These are phyloP conservation scores for Blastobotrys buckinghamii DNA, from an alignment of 1,139 yeast genomes.

Conservation along the genomic window DNA sequence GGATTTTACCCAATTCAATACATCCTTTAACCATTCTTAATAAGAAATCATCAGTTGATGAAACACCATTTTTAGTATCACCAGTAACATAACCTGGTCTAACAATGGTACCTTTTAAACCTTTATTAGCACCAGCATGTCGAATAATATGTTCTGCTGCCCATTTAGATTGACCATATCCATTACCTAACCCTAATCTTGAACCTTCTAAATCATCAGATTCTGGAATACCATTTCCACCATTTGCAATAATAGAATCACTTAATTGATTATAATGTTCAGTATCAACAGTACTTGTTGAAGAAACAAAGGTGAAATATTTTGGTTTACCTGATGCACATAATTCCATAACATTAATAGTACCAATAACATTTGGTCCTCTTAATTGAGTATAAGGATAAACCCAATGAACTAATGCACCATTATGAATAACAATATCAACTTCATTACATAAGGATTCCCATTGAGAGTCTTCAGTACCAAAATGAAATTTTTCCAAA, in stretches of 20 bases:
- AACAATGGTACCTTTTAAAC: slow-evolving; percentile 80
- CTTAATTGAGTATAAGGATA: slow-evolving; percentile 87
- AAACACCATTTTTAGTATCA: slow-evolving; percentile 70
- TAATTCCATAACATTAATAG: slow-evolving; percentile 76
- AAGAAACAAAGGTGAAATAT: slow-evolving; percentile 83
- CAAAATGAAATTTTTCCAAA: slow-evolving; percentile 65
- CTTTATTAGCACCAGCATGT: slow-evolving; percentile 66
- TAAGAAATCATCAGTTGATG: slow-evolving; percentile 94
- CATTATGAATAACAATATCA: slow-evolving; percentile 89
- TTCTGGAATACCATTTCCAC: slow-evolving; percentile 71
- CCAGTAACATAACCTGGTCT: slow-evolving; percentile 98
- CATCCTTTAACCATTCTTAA: slow-evolving; percentile 93
- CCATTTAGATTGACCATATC: slow-evolving; percentile 98
- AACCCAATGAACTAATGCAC: slow-evolving; percentile 98
- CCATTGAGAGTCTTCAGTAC: slow-evolving; percentile 60
- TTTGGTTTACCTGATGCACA: slow-evolving; percentile 79
- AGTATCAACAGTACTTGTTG: slow-evolving; percentile 88
- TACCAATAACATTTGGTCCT: slow-evolving; percentile 88
- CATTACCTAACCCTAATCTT: slow-evolving; percentile 73
- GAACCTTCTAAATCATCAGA: slow-evolving; percentile 80
- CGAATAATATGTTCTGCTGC: slow-evolving; percentile 87
- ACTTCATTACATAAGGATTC: slow-evolving; percentile 46
- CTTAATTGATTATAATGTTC: slow-evolving; percentile 74
- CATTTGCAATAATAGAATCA: slow-evolving; percentile 58
- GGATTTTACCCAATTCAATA: slow-evolving; percentile 77